A percentile compares a stretch with the other conserved stretches of the same genome.
These are phyloP conservation scores for Cryphonectria radicalis DNA, from an alignment of 2,329 filamentous ascomycete species.

Conservation along the genomic window DNA sequence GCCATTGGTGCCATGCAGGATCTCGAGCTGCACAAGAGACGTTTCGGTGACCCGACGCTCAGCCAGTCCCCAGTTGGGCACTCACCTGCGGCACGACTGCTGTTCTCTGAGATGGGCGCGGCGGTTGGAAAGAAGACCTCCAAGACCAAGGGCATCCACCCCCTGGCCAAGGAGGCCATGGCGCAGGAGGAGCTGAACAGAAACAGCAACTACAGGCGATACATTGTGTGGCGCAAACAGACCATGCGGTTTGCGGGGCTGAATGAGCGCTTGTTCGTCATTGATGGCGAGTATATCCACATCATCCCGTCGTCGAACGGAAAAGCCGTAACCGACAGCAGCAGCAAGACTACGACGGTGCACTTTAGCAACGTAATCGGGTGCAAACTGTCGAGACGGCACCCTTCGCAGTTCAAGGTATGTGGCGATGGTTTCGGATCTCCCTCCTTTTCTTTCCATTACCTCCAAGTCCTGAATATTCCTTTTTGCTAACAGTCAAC, in stretches of 20 bases:
- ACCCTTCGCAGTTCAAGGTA: conserved; percentile 81
- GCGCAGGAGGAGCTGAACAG: conserved; percentile 62
- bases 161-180: conserved; percentile 66
- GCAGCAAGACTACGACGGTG: conserved; percentile 76
- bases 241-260: conserved; percentile 79
- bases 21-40: conserved; percentile 74
- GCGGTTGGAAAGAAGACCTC: conserved; percentile 52
- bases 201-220: conserved; percentile 70
- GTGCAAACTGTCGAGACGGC: conserved; percentile 78
- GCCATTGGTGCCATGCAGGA: conserved; percentile 76
- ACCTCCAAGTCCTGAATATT: background rate
- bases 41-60: conserved; percentile 55
- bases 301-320: conserved; percentile 75
- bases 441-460: background rate
- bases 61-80: conserved; percentile 29
- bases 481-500: conserved; percentile 8
- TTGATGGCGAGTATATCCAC: conserved; percentile 86
- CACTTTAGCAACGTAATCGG: conserved; percentile 83
- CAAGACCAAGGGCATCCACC: conserved; percentile 63
- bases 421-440: conserved; percentile 30
- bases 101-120: conserved; percentile 28
- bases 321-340: conserved; percentile 66
- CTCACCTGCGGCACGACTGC: conserved; percentile 23
- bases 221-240: conserved; percentile 80
- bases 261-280: conserved; percentile 75